Evolutionary conservation across 169 alveolate genomes (phyloP).

Genomic region (Plasmodium berghei): DNA sequence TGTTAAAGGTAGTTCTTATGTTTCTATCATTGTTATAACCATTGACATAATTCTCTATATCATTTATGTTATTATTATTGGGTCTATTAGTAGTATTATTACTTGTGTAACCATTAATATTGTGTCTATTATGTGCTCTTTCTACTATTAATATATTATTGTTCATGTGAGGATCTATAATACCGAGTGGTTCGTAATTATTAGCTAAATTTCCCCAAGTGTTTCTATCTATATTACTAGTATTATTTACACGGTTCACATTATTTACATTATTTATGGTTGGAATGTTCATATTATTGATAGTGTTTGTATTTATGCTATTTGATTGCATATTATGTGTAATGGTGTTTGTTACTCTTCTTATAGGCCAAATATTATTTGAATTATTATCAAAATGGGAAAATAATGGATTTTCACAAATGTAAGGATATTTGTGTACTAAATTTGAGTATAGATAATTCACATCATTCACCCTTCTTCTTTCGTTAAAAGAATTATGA

Average conservation of each 20-base stretch:
- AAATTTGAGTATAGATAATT: slow-evolving; percentile 31
- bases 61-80: not conserved
- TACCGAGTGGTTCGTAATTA: slow-evolving; percentile 1
- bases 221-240: not conserved
- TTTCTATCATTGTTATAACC: not conserved
- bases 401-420: slow-evolving; percentile 46
- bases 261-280: slow-evolving; percentile 9
- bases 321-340: not conserved
- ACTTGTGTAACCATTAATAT: slow-evolving; percentile 10
- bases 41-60: not conserved
- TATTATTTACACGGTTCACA: not conserved
- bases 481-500: slow-evolving; percentile 5
- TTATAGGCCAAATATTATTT: slow-evolving; percentile 50
- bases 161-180: not conserved
- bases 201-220: slow-evolving; percentile 18
- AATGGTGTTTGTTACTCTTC: slow-evolving; percentile 40
- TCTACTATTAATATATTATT: slow-evolving; percentile 7
- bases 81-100: not conserved
- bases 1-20: not conserved
- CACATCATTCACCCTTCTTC: slow-evolving; percentile 13
- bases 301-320: slow-evolving; percentile 8
- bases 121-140: slow-evolving; percentile 11
- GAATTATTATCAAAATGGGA: slow-evolving; percentile 61
- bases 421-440: slow-evolving; percentile 36
- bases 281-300: not conserved